phyloP scores from a whole-genome alignment of 345 rosid genomes.

The Citrus reticulata region DNA sequence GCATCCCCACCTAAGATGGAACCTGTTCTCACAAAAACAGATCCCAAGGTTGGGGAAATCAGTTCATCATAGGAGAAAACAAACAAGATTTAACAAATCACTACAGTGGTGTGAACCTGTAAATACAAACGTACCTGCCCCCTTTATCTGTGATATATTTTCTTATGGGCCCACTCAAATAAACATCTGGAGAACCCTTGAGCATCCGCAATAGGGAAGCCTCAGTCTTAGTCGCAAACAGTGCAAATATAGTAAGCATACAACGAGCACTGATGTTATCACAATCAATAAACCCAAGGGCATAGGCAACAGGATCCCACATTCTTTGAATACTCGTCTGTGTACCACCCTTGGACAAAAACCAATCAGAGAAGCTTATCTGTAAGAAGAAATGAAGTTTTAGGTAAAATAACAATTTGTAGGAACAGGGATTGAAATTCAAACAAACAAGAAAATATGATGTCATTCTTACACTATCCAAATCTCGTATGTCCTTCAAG shows the following conservation, averaged over 20 bases:
- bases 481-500: constrained; percentile 74
- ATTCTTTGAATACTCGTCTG: constrained; percentile 80
- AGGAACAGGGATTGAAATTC: not conserved
- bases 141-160: constrained; percentile 81
- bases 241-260: constrained; percentile 96
- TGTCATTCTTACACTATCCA: constrained; percentile 66
- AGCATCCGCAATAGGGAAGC: constrained; percentile 98
- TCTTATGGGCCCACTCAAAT: constrained; percentile 91
- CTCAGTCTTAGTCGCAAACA: constrained; percentile 96
- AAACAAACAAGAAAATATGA: constrained; percentile 4
- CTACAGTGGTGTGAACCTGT: not conserved
- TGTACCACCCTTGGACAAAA: constrained; percentile 93
- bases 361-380: constrained; percentile 99
- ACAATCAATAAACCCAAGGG: constrained; percentile 97
- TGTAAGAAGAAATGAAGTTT: constrained; percentile 29
- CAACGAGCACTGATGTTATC: constrained; percentile 98
- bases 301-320: constrained; percentile 99
- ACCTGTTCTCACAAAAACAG: constrained; percentile 49
- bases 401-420: not conserved
- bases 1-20: constrained; percentile 99
- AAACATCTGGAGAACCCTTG: constrained; percentile 93
- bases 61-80: not conserved
- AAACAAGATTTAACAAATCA: not conserved
- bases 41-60: not conserved
- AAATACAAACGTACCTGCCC: constrained; percentile 56